Base-by-base conservation (phyloP, 169 alveolate species). In the Ichthyophthirius multifiliis region DNA sequence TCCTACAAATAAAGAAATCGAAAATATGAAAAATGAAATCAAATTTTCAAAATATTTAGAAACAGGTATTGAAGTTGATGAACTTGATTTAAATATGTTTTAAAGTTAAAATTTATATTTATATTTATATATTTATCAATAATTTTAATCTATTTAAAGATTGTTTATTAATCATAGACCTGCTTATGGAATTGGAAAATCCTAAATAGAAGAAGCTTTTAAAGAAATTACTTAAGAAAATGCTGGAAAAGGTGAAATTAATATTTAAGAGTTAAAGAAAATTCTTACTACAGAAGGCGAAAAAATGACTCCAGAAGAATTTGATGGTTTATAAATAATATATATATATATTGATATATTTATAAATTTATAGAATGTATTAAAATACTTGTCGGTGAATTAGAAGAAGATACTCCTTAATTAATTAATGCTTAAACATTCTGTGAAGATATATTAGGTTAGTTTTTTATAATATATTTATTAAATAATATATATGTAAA, bases 1-100 rank as follows among this genome's bases (percentile, higher is more conserved):
- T 77, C 99, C 99, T 5, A 93, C 98, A 0, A 87, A 92, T 65
- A 85, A 92, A 89, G 99, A 96, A 81, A 93, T 96, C 20, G 88
- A 87, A 65, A 94, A 96, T 77, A 91, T 96, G 92, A 89, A 90
- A 46, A 89, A 91, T 74, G 97, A 96, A 77, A 92, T 94, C n/a
- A 88, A 86, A 41, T 92, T 85, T 74, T 79, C 91, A 62, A 89
- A 87, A 45, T 86, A 82, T 73, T 83, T 90, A 43, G 96, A 90
- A 63, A 89, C 92, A 23, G 93, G 94, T 2, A 76, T 86, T 80
- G 76, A 78, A 45, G 89, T 89, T 30, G 82, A 88, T 74, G 91
- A 92, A 76, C 74, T 96, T 16, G 94, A 90, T 81, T 87, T 74
- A 39, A 10, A 67, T 3, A 67, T 67, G 77, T 67, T 80, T 82